Conservation (phyloP, 495 filamentous ascomycete genomes). For the Aspergillus avenaceus region DNA sequence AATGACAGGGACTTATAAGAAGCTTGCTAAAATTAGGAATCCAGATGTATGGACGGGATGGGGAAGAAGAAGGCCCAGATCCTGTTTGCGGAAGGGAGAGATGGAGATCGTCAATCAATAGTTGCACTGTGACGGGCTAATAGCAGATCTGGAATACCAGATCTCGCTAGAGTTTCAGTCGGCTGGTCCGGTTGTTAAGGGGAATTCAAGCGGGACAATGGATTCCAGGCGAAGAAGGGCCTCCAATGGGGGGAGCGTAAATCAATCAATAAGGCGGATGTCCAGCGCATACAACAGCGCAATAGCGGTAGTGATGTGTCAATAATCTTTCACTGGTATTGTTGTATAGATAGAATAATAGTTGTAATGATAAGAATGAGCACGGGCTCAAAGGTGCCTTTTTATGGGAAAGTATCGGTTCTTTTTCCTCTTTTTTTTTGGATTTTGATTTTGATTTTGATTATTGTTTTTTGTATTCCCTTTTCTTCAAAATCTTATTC, state of each 20-base stretch:
- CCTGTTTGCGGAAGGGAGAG: constrained; percentile 14
- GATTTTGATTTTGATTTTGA: neutral
- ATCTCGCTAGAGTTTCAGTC: constrained; percentile 4
- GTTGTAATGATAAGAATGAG: neutral
- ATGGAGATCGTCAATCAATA: constrained; percentile 19
- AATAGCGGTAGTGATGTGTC: neutral
- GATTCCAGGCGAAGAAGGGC: neutral
- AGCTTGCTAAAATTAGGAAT: constrained; percentile 5
- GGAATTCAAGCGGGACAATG: neutral
- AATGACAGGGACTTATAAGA: constrained; percentile 15
- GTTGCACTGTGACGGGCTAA: constrained; percentile 8
- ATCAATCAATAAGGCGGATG: neutral
- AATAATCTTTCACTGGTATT: neutral
- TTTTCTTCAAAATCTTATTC: too few species aligned
- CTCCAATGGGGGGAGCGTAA: neutral
- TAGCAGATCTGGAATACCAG: constrained; percentile 11
- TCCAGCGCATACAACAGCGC: neutral
- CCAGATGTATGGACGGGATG: constrained; percentile 2
- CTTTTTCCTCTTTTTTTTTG: neutral
- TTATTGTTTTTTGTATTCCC: neutral
- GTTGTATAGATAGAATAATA: neutral
- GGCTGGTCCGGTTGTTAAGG: neutral
- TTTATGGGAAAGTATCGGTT: neutral
- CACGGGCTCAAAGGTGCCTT: too few species aligned
- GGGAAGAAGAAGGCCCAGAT: constrained; percentile 2